Evolutionary conservation across 2,329 filamentous ascomycete species (phyloP), one percentile per base, ranked within the genome.

Genomic region (Sporothrix brunneoviolacea): DNA sequence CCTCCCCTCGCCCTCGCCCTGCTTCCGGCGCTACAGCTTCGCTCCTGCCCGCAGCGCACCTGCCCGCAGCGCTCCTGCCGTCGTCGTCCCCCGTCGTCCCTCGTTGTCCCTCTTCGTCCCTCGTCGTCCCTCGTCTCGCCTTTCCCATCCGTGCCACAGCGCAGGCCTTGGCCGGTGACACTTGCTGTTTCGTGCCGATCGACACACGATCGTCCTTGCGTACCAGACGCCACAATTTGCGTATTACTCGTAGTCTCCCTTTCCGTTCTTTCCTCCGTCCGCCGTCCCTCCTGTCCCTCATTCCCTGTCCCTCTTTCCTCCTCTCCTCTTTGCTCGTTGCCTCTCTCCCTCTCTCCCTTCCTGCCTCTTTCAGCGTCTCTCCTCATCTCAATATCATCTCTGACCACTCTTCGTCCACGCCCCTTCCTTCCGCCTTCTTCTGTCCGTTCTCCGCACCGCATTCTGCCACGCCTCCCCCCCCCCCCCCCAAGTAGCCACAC

Each of bases 281-380:
- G 16, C 35, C 7, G 18, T n/a, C 32, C 32, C 32, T 15, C 32
- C 32, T 35, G n/a, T 5, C 32, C 13, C 12, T 10, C 24, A 28
- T 6, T n/a, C 24, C 24, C 24, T 6, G 24, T 28, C 6, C 24
- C 21, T 16, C 42, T 21, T 21, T 19, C 16, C n/a, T 32, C 33
- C 12, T 22, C 18, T 24, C 8, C 7, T 30, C 8, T 5, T n/a
- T 24, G 21, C 10, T 8, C 28, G 2, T n/a, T 35, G 15, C 18
- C 13, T 39, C 27, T 33, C 24, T 40, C 30, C 35, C n/a, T 12
- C n/a, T 12, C 33, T 4, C 37, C 21, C 24, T 39, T 16, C n/a
- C 21, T 33, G 2, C 16, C 22, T 45, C 15, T 36, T 37, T 37
- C 21, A 70, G 57, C 65, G 13, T 30, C 30, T 35, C n/a, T 35